Evolutionary conservation across 2,329 filamentous ascomycete genomes (phyloP), one percentile per base, ranked within the genome.

Genomic region (Clonostachys rosea): DNA sequence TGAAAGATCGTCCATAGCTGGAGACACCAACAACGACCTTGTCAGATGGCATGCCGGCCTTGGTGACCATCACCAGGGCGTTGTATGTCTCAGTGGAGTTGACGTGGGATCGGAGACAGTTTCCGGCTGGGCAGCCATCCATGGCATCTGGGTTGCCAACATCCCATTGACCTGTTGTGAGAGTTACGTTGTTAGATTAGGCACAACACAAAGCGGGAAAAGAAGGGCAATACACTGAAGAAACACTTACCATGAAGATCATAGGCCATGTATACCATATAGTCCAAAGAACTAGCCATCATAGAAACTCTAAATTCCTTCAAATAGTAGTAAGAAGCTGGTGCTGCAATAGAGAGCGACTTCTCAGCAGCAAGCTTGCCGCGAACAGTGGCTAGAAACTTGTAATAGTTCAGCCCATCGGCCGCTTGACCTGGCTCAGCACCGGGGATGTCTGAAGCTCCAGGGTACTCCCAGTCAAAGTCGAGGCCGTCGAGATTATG

Each of bases 401-500:
- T 60, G 43, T 64, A 64, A 37, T 66, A 66, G 46, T 63, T 58
- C 16, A 49, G n/a, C 2, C 57, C 59, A 12, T 67, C 62, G 2
- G 43, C 40, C 3, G 39, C 17, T 2, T 51, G 30, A 13, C 9
- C 60, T 34, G 62, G 16, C 55, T 58, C 40, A 53, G 61, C 17
- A 56, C 48, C 52, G 5, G 52, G 54, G n/a, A 64, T 54, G 24
- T 59, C 59, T 0, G 52, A 47, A 6, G 52, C 53, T 1, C 59
- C 62, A 1, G 66, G 66, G 46, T 75, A 74, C 47, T 74, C 71
- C 74, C 73, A 78, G 52, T 75, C 70, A 40, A 74, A 55, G 41
- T 74, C 70, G 10, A 74, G 56, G 0, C 73, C 72, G 42, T 74
- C 70, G 0, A 75, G 52, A 5, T 56, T 54, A 20, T 71, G 39